Evolutionary conservation across 345 rosid species (phyloP), one percentile per base, ranked within the genome.

Genomic region (Arabis hirsuta): DNA sequence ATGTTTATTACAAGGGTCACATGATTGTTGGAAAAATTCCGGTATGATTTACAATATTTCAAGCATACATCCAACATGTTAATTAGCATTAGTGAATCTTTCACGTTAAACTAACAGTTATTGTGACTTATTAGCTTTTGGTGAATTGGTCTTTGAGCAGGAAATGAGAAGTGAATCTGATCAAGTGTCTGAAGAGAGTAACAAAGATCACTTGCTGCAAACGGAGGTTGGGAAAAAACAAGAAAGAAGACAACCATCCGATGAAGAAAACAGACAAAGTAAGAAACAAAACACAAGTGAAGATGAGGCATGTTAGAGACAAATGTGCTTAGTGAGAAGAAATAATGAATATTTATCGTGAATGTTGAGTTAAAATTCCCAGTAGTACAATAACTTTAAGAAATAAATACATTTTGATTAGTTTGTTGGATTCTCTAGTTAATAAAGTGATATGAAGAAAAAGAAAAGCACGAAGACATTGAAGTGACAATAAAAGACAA

Each of bases 21-120:
- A 82, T 88, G 95, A 80, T 84, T 45, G 91, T 83, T 1, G 95
- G 97, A 0, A 83, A 78, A 50, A 2, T 38, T 46, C 31, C 13
- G 65, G 79, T 65, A 73, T 48, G 72, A 38, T 19, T 14, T 46
- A 7, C 47, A 24, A 34, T 31, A 72, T 63, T 1, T 45, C 9
- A 54, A 34, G 13, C 46, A 55, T 26, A 2, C 19, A 32, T n/a
- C 47, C 36, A 71, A 11, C 14, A 39, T 41, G 53, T 61, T 27
- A 36, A 50, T 12, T 5, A n/a, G 56, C 26, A 29, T n/a, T 20
- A 41, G 9, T 41, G 19, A 29, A 9, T 2, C 7, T 39, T 31
- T 19, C 16, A 41, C 44, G 39, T 51, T 3, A 4, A 1, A 7
- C 4, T 43, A 46, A 46, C 12, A 36, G 6, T 8, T 24, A 7